A percentile compares a stretch with the other conserved stretches of the same genome.
Evolutionary conservation across 2,329 filamentous ascomycete genomes (phyloP).

Genomic region (Dactylellina sp.): DNA sequence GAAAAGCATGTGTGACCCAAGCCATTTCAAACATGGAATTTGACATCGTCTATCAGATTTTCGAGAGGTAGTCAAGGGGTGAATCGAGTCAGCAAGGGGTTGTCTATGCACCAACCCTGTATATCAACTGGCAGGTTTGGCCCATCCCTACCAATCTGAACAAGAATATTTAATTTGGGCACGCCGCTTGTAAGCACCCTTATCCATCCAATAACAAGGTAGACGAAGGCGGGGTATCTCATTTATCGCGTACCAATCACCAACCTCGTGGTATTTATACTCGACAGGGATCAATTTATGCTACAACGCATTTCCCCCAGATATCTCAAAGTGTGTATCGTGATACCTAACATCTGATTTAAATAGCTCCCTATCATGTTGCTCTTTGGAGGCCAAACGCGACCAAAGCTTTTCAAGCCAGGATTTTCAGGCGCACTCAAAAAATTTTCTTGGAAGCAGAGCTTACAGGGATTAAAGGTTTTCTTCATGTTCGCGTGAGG

Average conservation of each 20-base stretch:
- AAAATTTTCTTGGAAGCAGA: too few species aligned
- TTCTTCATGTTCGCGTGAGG: too few species aligned
- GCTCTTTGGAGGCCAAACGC: too few species aligned
- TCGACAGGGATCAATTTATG: not conserved
- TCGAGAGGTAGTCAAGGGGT: slow-evolving; percentile 19
- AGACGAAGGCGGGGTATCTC: slow-evolving; percentile 32
- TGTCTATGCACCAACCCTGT: slow-evolving; percentile 48
- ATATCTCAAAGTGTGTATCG: slow-evolving; percentile 1
- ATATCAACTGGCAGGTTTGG: slow-evolving; percentile 19
- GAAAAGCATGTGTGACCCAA: slow-evolving; percentile 10
- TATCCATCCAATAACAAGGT: slow-evolving; percentile 44
- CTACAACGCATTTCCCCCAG: slow-evolving; percentile 10
- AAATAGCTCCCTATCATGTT: too few species aligned
- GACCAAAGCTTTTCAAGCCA: too few species aligned
- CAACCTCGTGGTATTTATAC: slow-evolving; percentile 36
- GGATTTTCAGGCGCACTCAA: too few species aligned
- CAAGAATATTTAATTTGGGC: slow-evolving; percentile 11
- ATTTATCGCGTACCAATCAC: slow-evolving; percentile 35
- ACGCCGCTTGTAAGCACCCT: slow-evolving; percentile 38
- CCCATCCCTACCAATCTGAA: slow-evolving; percentile 36
- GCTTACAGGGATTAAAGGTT: too few species aligned
- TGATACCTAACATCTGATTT: not conserved
- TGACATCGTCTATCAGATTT: slow-evolving; percentile 25
- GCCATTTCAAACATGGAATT: slow-evolving; percentile 23
- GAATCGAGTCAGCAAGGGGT: slow-evolving; percentile 42